A percentile compares a stretch with the other conserved stretches of the same genome.
phyloP scores from a whole-genome alignment of 805 yeast species.

The Crinitomyces ghanaensis region DNA sequence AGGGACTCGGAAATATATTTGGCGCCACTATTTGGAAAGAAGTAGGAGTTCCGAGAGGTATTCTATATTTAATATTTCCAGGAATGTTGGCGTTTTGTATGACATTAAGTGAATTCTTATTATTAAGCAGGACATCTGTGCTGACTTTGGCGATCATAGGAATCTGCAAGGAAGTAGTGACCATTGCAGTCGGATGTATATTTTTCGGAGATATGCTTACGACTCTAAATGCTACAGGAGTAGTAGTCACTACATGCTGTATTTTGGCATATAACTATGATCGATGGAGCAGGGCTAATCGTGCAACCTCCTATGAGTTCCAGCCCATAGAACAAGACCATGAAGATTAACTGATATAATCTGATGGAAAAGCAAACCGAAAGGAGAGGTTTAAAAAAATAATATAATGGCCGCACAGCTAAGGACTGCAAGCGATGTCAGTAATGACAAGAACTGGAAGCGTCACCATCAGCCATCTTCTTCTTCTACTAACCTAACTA shows the following conservation, averaged over 20 bases:
- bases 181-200: constrained; percentile 52
- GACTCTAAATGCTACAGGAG: constrained; percentile 58
- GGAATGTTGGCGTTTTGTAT: constrained; percentile 80
- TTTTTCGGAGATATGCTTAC: constrained; percentile 68
- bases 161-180: constrained; percentile 80
- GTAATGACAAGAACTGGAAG: too few species aligned
- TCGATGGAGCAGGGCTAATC: constrained; percentile 9
- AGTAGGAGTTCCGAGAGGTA: constrained; percentile 46
- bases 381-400: too few species aligned
- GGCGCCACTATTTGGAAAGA: constrained; percentile 50
- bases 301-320: too few species aligned
- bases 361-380: too few species aligned
- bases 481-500: too few species aligned
- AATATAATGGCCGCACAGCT: too few species aligned
- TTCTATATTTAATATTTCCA: constrained; percentile 57
- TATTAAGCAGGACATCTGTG: constrained; percentile 71
- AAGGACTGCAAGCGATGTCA: too few species aligned
- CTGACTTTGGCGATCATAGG: constrained; percentile 85
- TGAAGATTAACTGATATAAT: too few species aligned
- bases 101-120: constrained; percentile 73
- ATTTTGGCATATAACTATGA: constrained; percentile 68
- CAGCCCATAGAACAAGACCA: too few species aligned
- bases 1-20: constrained; percentile 49
- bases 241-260: constrained; percentile 62
- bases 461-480: too few species aligned